Evolutionary conservation across 345 rosid genomes (phyloP).

Genomic region (Dipteronia sinensis): DNA sequence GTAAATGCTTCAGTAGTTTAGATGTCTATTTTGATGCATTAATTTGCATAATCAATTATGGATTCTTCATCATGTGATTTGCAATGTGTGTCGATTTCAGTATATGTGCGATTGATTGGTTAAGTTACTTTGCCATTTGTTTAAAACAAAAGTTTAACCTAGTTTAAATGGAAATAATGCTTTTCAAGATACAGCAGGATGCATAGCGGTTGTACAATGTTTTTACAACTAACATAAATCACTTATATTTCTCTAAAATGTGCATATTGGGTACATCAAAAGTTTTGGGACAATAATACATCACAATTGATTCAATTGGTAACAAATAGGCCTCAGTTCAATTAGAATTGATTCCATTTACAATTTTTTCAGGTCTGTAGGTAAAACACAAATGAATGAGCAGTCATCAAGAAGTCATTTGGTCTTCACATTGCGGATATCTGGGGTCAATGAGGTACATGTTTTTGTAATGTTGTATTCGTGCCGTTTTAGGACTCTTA

Average conservation of each 20-base stretch:
- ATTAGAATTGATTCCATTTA: neutral
- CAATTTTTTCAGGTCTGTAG: conserved; percentile 66
- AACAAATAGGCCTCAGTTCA: neutral
- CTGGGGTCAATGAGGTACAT: conserved; percentile 80
- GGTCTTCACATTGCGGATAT: conserved; percentile 83
- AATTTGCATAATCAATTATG: neutral
- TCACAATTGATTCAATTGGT: neutral
- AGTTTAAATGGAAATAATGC: neutral
- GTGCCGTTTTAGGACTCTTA: neutral
- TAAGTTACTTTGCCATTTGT: neutral
- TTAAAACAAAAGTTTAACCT: too few species aligned
- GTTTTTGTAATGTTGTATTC: neutral
- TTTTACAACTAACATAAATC: neutral
- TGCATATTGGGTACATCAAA: neutral
- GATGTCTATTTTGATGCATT: neutral
- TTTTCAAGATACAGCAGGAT: neutral
- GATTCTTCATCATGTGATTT: neutral
- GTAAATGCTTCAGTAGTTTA: conserved; percentile 29
- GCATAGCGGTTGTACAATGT: neutral
- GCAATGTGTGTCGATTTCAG: neutral
- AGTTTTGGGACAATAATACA: neutral
- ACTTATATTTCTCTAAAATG: neutral
- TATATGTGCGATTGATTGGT: neutral
- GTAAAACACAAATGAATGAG: conserved; percentile 91
- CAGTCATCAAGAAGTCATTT: conserved; percentile 83